Evolutionary conservation across 768 basidiomycete species (phyloP), one percentile per base, ranked within the genome.

Genomic region (Serendipita sp.): DNA sequence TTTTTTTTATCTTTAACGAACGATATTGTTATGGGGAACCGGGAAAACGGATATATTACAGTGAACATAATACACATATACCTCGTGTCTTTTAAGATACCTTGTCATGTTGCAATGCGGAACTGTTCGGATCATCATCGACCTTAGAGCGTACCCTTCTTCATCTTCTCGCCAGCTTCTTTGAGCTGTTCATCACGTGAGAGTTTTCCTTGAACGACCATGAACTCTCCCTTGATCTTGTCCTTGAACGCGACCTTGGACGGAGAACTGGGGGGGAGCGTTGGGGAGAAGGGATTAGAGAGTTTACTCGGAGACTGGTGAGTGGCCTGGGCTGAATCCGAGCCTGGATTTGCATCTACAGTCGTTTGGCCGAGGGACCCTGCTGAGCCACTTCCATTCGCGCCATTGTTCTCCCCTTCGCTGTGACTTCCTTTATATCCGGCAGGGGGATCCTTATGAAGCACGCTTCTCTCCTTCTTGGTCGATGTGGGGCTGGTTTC

Each of bases 111-210:
- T n/a, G n/a, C 34, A 14, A 38, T 38, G 14, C 34, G 5, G 34
- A n/a, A n/a, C n/a, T n/a, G n/a, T 14, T 7, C 14, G 34, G 14
- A 7, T 14, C 34, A 38, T 38, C 34, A 14, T 38, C 34, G 2
- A 50, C 7, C 7, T 50, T 58, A 58, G 4, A 28, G 4, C 17
- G 24, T 58, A 11, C 53, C 53, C 31, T 58, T 58, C n/a, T 58
- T 58, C 53, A 58, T 11, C 53, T 58, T 58, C 31, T 58, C 53
- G 30, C 53, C 53, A 9, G 53, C 53, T 33, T 58, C 53, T n/a
- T 58, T 58, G 53, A 58, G 53, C 13, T 24, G 11, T n/a, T 58
- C 31, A 31, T 58, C 53, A 4, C 53, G 22, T 9, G 53, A 28
- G 24, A 58, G 31, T 11, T n/a, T 33, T 3, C 53, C 53, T 58